These are phyloP conservation scores for Piromyces sp. DNA, from an alignment of 192 early-diverging fungal genomes.

Conservation along the genomic window DNA sequence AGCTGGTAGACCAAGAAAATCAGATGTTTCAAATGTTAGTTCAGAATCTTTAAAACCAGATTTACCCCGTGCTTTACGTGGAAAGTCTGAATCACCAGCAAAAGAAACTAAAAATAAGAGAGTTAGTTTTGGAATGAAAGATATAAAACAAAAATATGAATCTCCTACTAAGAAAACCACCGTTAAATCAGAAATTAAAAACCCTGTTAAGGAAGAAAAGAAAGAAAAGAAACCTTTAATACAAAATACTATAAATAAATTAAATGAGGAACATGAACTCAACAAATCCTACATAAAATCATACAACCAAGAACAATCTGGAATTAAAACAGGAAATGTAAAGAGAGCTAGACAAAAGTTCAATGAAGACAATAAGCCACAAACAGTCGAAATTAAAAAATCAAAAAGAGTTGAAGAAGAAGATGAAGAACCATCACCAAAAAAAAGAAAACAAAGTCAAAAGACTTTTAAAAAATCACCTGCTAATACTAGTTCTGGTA, in stretches of 20 bases:
- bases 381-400: neutral
- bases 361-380: neutral
- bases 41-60: neutral
- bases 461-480: neutral
- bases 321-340: neutral
- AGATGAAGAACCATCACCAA: neutral
- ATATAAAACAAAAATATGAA: neutral
- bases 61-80: neutral
- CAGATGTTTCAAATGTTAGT: neutral
- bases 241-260: neutral
- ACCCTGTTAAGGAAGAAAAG: neutral
- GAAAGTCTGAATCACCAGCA: neutral
- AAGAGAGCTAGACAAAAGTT: neutral
- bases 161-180: neutral
- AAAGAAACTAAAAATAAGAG: neutral
- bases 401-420: neutral
- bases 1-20: neutral
- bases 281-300: neutral
- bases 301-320: neutral
- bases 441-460: neutral
- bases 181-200: neutral
- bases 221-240: neutral
- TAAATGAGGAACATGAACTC: neutral
- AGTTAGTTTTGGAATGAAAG: neutral
- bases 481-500: neutral